A percentile compares a stretch with the other conserved stretches of the same genome.
Evolutionary conservation across 352 stramenopile genomes (phyloP).

Genomic region (Pythium brachiatum): DNA sequence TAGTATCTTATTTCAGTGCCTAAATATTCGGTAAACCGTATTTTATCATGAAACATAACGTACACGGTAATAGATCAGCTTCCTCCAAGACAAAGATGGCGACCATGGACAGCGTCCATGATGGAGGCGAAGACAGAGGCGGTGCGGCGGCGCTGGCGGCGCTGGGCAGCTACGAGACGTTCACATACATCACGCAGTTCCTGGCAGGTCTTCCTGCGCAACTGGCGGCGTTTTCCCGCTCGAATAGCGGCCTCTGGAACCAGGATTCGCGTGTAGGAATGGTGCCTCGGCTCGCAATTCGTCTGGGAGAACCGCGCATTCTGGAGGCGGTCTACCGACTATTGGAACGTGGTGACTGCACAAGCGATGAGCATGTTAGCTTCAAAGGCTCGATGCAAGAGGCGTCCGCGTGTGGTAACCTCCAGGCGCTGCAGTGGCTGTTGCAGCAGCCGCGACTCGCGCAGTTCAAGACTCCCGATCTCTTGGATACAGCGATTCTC

Average conservation of each 20-base stretch:
- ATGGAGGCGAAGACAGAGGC: background rate
- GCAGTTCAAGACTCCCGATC: background rate
- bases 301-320: background rate
- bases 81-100: no score
- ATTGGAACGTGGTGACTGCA: background rate
- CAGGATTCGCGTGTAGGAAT: background rate
- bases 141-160: background rate
- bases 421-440: background rate
- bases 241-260: background rate
- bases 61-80: no score
- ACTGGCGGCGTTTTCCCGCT: background rate
- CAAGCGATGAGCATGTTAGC: background rate
- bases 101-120: background rate
- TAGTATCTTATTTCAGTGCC: no score
- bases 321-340: background rate
- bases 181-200: background rate
- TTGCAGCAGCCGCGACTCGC: background rate
- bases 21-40: no score
- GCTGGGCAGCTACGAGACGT: background rate
- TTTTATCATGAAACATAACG: no score
- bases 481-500: background rate
- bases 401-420: background rate
- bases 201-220: background rate
- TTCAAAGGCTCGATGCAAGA: background rate
- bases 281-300: background rate